phyloP scores from a whole-genome alignment of 2,329 filamentous ascomycete species.

The Talaromyces rugulosus region DNA sequence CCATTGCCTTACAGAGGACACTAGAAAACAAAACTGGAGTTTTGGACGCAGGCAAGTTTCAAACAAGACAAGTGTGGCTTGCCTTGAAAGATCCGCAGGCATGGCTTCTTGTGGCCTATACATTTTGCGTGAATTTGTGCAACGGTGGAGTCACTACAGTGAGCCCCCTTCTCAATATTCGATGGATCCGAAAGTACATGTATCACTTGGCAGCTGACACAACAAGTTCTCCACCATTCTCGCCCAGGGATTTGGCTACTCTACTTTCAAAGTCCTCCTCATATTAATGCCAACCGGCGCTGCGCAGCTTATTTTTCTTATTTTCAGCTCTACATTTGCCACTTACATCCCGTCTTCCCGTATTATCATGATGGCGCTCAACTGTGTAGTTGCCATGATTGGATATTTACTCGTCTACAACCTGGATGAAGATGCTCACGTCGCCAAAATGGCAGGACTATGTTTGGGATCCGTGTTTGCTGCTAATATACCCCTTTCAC shows the following conservation, averaged over 20 bases:
- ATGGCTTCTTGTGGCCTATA: constrained; percentile 30
- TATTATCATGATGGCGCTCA: constrained; percentile 31
- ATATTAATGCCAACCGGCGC: constrained; percentile 35
- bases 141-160: constrained; percentile 33
- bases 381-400: constrained; percentile 24
- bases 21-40: constrained; percentile 47
- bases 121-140: constrained; percentile 28
- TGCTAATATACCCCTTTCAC: constrained; percentile 30
- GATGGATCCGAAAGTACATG: neutral
- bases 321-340: constrained; percentile 25
- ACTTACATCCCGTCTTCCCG: constrained; percentile 24
- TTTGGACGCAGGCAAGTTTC: constrained; percentile 42
- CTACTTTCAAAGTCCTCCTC: constrained; percentile 25
- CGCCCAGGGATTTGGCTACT: constrained; percentile 14
- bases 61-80: constrained; percentile 41
- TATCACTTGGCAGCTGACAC: constrained; percentile 13
- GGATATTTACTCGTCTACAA: constrained; percentile 33
- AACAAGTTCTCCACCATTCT: constrained; percentile 17
- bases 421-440: constrained; percentile 20
- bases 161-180: constrained; percentile 9
- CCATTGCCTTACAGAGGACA: constrained; percentile 45
- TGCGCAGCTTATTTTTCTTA: constrained; percentile 29
- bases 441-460: constrained; percentile 26
- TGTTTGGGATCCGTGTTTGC: constrained; percentile 30
- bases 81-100: constrained; percentile 33